phyloP scores from a whole-genome alignment of 179 eudicot species.

The Patellifolia procumbens region DNA sequence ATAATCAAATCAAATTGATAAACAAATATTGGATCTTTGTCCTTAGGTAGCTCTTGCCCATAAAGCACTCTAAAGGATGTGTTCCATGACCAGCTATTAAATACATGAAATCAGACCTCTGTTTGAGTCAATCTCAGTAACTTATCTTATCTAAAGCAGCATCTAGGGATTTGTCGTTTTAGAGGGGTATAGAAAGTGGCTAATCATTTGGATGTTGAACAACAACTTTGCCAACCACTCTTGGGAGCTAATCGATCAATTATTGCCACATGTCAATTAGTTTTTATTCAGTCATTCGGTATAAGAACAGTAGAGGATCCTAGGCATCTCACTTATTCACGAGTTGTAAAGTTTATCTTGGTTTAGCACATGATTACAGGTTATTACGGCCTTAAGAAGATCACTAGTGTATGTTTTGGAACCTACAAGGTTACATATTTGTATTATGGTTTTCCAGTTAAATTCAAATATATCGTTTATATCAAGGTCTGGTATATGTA shows the following conservation, averaged over 20 bases:
- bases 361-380: background rate
- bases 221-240: no score
- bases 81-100: background rate
- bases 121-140: background rate
- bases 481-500: background rate
- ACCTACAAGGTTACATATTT: background rate
- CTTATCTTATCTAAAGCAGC: background rate
- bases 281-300: background rate
- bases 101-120: background rate
- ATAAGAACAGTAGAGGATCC: background rate
- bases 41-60: no score
- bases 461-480: background rate
- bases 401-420: background rate
- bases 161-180: background rate
- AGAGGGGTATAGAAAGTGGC: background rate
- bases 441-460: background rate
- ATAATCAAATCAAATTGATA: no score
- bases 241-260: background rate
- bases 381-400: background rate
- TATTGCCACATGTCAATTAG: background rate
- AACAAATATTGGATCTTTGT: no score
- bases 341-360: background rate
- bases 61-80: background rate
- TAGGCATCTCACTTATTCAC: background rate
- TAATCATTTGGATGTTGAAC: background rate